Percentiles rank a stretch among this genome's conserved stretches.
Evolutionary conservation across 164 flowering plant genomes (phyloP).

Genomic region (Nelumbo lutea): DNA sequence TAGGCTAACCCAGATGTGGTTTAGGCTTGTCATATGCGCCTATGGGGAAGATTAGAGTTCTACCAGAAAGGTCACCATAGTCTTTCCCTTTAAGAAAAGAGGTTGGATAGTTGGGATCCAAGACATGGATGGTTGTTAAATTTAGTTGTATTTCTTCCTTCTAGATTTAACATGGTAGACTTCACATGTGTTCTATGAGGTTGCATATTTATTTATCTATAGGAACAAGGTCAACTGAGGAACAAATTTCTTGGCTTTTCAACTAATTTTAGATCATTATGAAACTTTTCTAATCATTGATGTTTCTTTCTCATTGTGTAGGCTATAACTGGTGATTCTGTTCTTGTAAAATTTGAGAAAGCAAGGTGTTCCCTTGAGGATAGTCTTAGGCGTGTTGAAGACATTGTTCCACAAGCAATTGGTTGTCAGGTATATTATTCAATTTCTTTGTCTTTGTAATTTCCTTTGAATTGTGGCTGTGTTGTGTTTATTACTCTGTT

Average conservation of each 20-base stretch:
- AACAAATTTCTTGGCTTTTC: neutral
- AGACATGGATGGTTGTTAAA: no score
- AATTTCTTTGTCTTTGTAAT: neutral
- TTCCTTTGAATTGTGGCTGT: neutral
- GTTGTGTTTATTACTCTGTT: neutral
- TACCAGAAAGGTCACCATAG: no score
- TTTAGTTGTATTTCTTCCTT: no score
- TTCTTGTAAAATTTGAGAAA: conserved; percentile 80
- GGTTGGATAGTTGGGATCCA: no score
- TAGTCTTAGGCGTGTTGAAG: conserved; percentile 80
- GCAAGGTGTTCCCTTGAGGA: conserved; percentile 67
- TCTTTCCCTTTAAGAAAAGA: no score
- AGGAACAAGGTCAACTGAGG: neutral
- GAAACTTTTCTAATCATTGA: neutral
- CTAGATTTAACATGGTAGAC: neutral
- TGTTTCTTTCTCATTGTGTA: conserved; percentile 18
- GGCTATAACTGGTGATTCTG: conserved; percentile 96
- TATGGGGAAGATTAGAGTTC: no score
- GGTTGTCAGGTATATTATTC: conserved; percentile 64
- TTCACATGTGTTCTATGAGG: neutral
- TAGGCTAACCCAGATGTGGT: no score
- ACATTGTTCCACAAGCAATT: conserved; percentile 80
- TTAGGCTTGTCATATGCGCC: no score
- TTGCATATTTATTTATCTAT: no score
- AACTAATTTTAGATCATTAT: neutral